These are phyloP conservation scores for Xerocomus nothofagi DNA, from an alignment of 1,284 basidiomycete genomes.

Conservation along the genomic window DNA sequence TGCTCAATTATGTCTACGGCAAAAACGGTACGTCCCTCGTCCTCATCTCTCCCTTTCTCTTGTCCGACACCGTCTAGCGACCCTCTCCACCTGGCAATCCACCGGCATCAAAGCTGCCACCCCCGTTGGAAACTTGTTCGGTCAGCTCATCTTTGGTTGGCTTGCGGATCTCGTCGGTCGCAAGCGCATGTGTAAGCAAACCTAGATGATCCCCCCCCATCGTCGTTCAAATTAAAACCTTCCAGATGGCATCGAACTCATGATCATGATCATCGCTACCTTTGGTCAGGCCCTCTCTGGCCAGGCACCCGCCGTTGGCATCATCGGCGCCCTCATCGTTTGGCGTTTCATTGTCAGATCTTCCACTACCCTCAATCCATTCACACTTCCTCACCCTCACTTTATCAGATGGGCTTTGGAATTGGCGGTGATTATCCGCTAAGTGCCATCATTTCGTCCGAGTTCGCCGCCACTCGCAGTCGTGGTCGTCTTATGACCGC, in stretches of 20 bases:
- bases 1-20: conserved; percentile 79
- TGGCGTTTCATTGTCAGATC: conserved; percentile 49
- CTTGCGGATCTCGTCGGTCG: conserved; percentile 56
- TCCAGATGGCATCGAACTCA: conserved; percentile 58
- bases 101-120: conserved; percentile 80
- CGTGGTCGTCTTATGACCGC: conserved; percentile 59
- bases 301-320: conserved; percentile 51
- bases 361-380: neutral
- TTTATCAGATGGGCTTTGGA: conserved; percentile 49
- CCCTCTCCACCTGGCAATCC: conserved; percentile 58
- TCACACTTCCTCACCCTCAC: conserved; percentile 11
- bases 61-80: conserved; percentile 8
- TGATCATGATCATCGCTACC: conserved; percentile 54
- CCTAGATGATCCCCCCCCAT: neutral
- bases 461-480: conserved; percentile 60
- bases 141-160: conserved; percentile 59
- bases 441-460: conserved; percentile 52
- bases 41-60: neutral
- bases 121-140: conserved; percentile 60
- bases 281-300: conserved; percentile 52
- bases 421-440: conserved; percentile 60
- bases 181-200: conserved; percentile 39
- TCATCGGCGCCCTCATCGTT: conserved; percentile 60
- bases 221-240: neutral
- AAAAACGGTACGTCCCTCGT: conserved; percentile 7